Evolutionary conservation across 768 basidiomycete species (phyloP), one percentile per base, ranked within the genome.

Genomic region (Boletellus ananiceps): DNA sequence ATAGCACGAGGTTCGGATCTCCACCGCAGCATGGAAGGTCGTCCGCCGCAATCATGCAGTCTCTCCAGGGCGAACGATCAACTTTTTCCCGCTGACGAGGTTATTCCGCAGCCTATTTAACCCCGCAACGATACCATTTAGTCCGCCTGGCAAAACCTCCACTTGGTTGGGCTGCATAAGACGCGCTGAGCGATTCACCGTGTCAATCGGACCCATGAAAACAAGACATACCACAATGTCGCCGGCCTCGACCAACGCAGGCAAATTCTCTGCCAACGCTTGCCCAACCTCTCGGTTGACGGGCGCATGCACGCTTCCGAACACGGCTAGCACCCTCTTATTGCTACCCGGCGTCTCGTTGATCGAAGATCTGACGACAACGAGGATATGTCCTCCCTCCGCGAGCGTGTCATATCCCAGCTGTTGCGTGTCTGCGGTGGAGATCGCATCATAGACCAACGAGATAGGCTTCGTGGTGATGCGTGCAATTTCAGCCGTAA

Each of bases 41-140:
- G 27, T 16, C 27, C 3, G 19, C 19, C 19, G 16, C 13, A 21
- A 14, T 27, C 6, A 27, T 2, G 5, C 41, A 11, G 69, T 70
- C 35, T 74, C 74, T 13, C 60, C 59, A n/a, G 69, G 70, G 37
- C 49, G 67, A 1, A 63, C 50, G 18, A 60, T 29, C 18, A 60
- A n/a, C 50, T 60, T 60, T 37, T 59, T 63, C 0, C 65, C 74
- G 36, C 73, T 76, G 27, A 75, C 70, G 38, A 69, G 57, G 31
- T 71, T 64, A 13, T 61, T 56, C 58, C 55, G 58, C 50, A 76
- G 21, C 41, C 50, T 63, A 38, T 68, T 56, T 40, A 78, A 39
- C 4, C 69, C 73, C 5, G 47, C 53, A 1, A 32, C 44, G 6
- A 77, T 60, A 2, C 69, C 73, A 2, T 60, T 57, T 14, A 76